Evolutionary conservation across 2,329 filamentous ascomycete species (phyloP), one percentile per base, ranked within the genome.

Genomic region (Thelonectria discophora): DNA sequence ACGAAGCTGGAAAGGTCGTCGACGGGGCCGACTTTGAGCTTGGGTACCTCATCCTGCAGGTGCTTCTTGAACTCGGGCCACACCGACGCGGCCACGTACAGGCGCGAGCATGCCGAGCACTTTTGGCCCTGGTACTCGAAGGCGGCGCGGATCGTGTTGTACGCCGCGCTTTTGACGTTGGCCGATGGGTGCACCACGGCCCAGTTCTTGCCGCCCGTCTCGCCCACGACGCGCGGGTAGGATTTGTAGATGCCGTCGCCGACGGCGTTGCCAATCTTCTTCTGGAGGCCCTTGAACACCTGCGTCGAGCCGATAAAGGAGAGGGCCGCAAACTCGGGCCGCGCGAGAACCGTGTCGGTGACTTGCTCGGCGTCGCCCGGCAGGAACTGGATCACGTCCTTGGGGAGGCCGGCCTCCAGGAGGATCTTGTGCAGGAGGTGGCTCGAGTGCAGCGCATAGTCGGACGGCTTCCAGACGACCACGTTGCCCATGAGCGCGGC

Each of bases 201-300:
- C 75, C 84, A 84, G 72, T 84, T 84, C 78, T 84, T 84, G 52
- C 82, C 82, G 1, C 80, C 78, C 0, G 82, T 84, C 74, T 84
- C 82, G 56, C 81, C 82, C 2, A 84, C 79, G 30, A 84, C 73
- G 2, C 81, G 74, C 1, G 82, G 82, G 69, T 73, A 78, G 0
- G 65, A 68, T 43, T 77, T 72, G 37, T 68, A 69, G 10, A 65
- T 52, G 17, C 72, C 68, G 55, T 78, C 78, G 3, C 66, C 74
- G 17, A 73, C 72, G 3, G 67, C 68, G 2, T 64, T 73, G 12
- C 75, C 78, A 15, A 75, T 74, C 54, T 72, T 74, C 42, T 57
- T 72, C 55, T 73, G 74, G 0, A 80, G 17, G 0, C 58, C 63
- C 17, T 74, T 71, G 61, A 80, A 79, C 4, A 80, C 77, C 34